These are phyloP conservation scores for Sordaria brevicollis DNA, from an alignment of 495 filamentous ascomycete species.

Conservation along the genomic window DNA sequence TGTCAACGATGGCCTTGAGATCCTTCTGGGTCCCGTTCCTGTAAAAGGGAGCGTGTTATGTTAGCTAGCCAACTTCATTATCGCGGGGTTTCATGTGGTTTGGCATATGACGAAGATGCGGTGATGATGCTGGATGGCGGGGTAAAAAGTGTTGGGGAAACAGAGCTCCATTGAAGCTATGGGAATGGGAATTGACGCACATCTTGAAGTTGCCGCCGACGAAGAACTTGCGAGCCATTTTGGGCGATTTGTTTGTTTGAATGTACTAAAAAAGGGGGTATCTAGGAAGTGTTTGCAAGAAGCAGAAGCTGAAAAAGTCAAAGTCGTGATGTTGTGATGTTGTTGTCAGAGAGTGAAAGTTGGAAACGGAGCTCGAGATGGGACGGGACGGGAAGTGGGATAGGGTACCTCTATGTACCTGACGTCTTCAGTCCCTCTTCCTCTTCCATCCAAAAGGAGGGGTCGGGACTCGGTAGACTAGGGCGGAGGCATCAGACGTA, in stretches of 20 bases:
- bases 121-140: slow-evolving; percentile 12
- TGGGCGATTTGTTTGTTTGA: slow-evolving; percentile 20
- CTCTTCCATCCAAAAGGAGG: no score
- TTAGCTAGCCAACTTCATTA: slow-evolving; percentile 11
- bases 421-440: no score
- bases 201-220: slow-evolving; percentile 99
- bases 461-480: not conserved
- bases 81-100: slow-evolving; percentile 15
- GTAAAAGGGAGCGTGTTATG: slow-evolving; percentile 1
- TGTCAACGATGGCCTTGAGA: slow-evolving; percentile 77
- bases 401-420: not conserved
- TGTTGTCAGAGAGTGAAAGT: not conserved
- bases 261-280: not conserved
- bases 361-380: not conserved
- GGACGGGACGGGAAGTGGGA: not conserved
- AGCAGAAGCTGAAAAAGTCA: not conserved
- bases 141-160: slow-evolving; percentile 11
- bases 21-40: slow-evolving; percentile 88
- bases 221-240: slow-evolving; percentile 95
- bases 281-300: not conserved
- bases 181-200: slow-evolving; percentile 34
- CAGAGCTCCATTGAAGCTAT: not conserved
- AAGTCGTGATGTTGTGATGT: not conserved
- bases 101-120: not conserved
- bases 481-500: not conserved